These are phyloP conservation scores for Boechera divaricarpa DNA, from an alignment of 345 rosid species.

Conservation along the genomic window DNA sequence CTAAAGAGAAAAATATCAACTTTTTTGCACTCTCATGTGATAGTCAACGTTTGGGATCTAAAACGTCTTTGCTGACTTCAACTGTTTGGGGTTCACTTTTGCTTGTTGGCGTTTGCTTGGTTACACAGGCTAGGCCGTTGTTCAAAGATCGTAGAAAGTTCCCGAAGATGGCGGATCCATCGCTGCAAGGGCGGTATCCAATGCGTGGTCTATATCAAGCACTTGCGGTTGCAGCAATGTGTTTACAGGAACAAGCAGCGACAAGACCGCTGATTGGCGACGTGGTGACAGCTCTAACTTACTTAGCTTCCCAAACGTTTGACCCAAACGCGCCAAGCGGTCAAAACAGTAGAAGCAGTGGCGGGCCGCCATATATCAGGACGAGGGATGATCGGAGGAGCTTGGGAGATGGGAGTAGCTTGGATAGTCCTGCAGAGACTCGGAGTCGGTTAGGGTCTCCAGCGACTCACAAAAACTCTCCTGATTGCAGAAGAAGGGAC, in stretches of 20 bases:
- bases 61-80: constrained; percentile 4
- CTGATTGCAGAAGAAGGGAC: constrained; percentile 80
- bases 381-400: constrained; percentile 65
- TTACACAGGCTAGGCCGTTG: constrained; percentile 85
- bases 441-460: constrained; percentile 71
- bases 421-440: constrained; percentile 73
- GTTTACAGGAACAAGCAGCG: constrained; percentile 96
- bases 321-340: constrained; percentile 63
- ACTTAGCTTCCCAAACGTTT: constrained; percentile 91
- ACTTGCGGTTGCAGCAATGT: constrained; percentile 98
- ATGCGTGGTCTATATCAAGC: constrained; percentile 98
- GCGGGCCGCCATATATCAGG: constrained; percentile 72
- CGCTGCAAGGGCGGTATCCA: constrained; percentile 87
- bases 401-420: constrained; percentile 62
- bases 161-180: constrained; percentile 95
- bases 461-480: constrained; percentile 75
- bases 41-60: constrained; percentile 4
- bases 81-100: constrained; percentile 18
- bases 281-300: constrained; percentile 94
- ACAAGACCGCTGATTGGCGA: constrained; percentile 96
- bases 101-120: constrained; percentile 30
- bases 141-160: constrained; percentile 97
- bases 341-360: constrained; percentile 63
- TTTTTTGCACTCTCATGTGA: constrained; percentile 12
- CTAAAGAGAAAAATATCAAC: constrained; percentile 9